Conservation (phyloP, 441 rosid species). For the Viola pubescens region DNA sequence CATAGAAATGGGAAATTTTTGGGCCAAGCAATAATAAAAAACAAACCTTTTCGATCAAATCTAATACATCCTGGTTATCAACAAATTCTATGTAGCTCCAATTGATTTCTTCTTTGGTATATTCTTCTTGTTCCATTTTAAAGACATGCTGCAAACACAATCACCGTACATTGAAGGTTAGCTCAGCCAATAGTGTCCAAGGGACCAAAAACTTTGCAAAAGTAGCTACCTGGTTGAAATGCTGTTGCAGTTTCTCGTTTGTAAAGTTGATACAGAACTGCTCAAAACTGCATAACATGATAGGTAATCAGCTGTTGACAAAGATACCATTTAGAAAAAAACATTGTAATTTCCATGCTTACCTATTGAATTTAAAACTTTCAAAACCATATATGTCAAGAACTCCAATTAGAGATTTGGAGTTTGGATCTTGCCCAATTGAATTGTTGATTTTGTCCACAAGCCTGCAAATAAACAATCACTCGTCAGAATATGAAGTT, state of each 20-base stretch:
- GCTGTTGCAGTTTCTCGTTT: constrained; percentile 99
- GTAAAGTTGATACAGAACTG: constrained; percentile 99
- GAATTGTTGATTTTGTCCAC: constrained; percentile 88
- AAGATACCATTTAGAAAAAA: constrained; percentile 1
- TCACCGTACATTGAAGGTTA: constrained; percentile 17
- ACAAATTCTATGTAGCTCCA: constrained; percentile 99
- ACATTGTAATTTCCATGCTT: constrained; percentile 12
- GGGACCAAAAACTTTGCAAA: constrained; percentile 4
- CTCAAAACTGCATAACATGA: constrained; percentile 58
- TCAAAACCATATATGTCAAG: constrained; percentile 99
- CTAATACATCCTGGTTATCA: constrained; percentile 98
- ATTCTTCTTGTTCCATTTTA: constrained; percentile 99
- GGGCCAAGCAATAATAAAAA: constrained; percentile 10
- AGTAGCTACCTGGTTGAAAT: constrained; percentile 82
- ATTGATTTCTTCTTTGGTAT: constrained; percentile 95
- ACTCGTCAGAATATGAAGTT: background rate
- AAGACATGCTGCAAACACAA: constrained; percentile 82
- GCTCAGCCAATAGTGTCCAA: constrained; percentile 8
- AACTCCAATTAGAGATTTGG: constrained; percentile 88
- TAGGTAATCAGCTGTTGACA: constrained; percentile 16
- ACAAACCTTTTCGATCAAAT: constrained; percentile 93
- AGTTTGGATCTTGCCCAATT: constrained; percentile 98
- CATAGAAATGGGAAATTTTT: background rate
- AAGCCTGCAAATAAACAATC: constrained; percentile 51
- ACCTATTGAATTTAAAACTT: constrained; percentile 98